Conservation (phyloP, 768 basidiomycete species). For the Leccinum barrowsii region DNA sequence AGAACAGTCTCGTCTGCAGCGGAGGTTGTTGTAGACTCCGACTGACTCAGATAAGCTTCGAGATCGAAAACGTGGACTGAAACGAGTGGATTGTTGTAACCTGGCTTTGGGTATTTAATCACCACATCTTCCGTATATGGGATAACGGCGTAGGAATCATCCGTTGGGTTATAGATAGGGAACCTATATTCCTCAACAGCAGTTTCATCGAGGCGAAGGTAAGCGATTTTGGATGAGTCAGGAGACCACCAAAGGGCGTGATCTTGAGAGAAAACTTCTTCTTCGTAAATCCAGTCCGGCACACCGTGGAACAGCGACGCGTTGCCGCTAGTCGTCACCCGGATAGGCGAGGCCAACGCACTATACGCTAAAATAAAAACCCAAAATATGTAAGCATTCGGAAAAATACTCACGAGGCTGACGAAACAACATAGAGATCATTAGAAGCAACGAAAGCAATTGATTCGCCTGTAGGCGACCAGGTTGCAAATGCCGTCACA, state of each 20-base stretch:
- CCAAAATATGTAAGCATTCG: not conserved
- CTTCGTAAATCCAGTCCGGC: slow-evolving; percentile 97
- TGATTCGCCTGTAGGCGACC: slow-evolving; percentile 79
- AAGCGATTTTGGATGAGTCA: slow-evolving; percentile 56
- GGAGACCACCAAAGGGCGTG: slow-evolving; percentile 92
- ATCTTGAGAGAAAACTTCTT: slow-evolving; percentile 76
- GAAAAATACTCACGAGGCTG: slow-evolving; percentile 49
- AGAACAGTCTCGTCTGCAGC: slow-evolving; percentile 43
- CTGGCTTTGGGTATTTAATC: slow-evolving; percentile 86
- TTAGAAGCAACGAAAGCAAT: slow-evolving; percentile 86
- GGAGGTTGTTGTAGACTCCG: slow-evolving; percentile 25
- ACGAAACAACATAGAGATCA: slow-evolving; percentile 82
- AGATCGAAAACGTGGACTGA: slow-evolving; percentile 82
- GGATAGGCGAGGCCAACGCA: slow-evolving; percentile 49
- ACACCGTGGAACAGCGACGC: slow-evolving; percentile 89
- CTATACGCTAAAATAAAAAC: slow-evolving; percentile 23
- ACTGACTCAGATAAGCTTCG: slow-evolving; percentile 42
- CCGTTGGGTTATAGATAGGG: slow-evolving; percentile 88
- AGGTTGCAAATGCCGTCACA: slow-evolving; percentile 72
- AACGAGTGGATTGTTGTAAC: slow-evolving; percentile 85
- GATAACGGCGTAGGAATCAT: slow-evolving; percentile 61
- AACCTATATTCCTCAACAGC: slow-evolving; percentile 81
- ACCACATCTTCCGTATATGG: slow-evolving; percentile 68
- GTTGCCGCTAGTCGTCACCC: slow-evolving; percentile 79
- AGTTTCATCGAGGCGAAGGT: slow-evolving; percentile 85